Base-by-base conservation (phyloP, 495 filamentous ascomycete genomes). In the Tuber calosporum region DNA sequence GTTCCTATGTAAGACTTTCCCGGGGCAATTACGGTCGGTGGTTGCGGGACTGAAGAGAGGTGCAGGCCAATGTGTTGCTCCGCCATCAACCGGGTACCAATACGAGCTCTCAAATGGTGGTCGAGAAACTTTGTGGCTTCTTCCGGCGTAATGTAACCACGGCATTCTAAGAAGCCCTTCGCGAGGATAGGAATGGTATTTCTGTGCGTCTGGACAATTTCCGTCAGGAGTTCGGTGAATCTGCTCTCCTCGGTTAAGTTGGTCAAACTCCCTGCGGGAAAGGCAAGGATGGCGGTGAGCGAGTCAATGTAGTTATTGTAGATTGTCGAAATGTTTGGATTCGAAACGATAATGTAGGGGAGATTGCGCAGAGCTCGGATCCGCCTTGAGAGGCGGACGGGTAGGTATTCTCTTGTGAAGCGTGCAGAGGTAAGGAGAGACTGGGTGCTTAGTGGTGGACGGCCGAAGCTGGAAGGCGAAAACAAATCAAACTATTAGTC, bases 31-130 rank as follows among this genome's bases (percentile, higher is more conserved):
- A 76, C 37, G 2, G 77, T 48, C 38, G 68, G 62, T 4, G 69
- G 69, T 4, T 36, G 67, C 34, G 53, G 38, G 13, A 73, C 76
- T 15, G 89, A 91, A 67, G 91, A 92, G 75, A 92, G 91, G 83
- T 97, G 95, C 22, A 98, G 86, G 26, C 94, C 94, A 72, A 99
- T 91, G 82, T 99, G 95, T 82, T 99, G 95, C 83, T 99, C 95
- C 9, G 95, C 95, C 72, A 99, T 93, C 75, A 99, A 83, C 20
- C 95, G 87, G 2, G 95, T 99, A 66, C 95, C 95, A 75, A 99
- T 99, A 72, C 95, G 87, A 4, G 95, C 93, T 26, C 95, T 90
- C 37, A 99, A 86, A 84, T 99, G 95, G 74, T 94, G 92, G 82
- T 99, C 95, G 42, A 99, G 86, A 82, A 99, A 98, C 22, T 87